Conservation (phyloP, 2,329 filamentous ascomycete genomes). For the Penicillium sp. region DNA sequence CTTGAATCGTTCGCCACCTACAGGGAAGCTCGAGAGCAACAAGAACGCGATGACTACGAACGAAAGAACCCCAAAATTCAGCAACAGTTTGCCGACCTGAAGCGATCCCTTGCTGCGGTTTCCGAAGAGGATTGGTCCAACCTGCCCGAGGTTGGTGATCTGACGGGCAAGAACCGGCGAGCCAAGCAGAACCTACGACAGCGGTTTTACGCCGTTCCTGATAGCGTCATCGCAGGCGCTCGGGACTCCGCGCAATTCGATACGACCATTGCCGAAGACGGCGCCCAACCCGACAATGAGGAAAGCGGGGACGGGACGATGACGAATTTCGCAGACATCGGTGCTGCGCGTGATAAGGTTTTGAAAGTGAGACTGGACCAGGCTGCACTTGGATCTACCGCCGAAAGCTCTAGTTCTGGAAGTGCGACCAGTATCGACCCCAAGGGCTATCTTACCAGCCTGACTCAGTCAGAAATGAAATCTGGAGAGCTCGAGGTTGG, state of each 20-base stretch:
- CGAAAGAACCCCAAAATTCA: slow-evolving; percentile 97
- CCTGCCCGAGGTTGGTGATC: slow-evolving; percentile 90
- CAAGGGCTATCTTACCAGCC: slow-evolving; percentile 90
- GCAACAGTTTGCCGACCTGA: slow-evolving; percentile 94
- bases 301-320: slow-evolving; percentile 76
- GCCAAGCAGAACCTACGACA: slow-evolving; percentile 79
- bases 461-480: slow-evolving; percentile 76
- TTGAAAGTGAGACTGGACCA: slow-evolving; percentile 91
- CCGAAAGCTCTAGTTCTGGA: slow-evolving; percentile 69
- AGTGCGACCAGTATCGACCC: slow-evolving; percentile 90
- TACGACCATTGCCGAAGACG: slow-evolving; percentile 84
- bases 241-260: slow-evolving; percentile 78
- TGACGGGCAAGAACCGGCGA: slow-evolving; percentile 90
- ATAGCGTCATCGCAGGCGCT: slow-evolving; percentile 88
- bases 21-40: slow-evolving; percentile 91
- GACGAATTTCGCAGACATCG: slow-evolving; percentile 97
- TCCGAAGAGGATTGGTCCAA: slow-evolving; percentile 96
- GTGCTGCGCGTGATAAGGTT: slow-evolving; percentile 92
- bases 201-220: slow-evolving; percentile 92
- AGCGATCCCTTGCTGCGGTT: slow-evolving; percentile 82
- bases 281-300: slow-evolving; percentile 49
- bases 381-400: slow-evolving; percentile 70
- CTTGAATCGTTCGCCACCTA: slow-evolving; percentile 57
- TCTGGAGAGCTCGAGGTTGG: slow-evolving; percentile 83
- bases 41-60: slow-evolving; percentile 93